phyloP scores from a whole-genome alignment of 768 basidiomycete genomes.

The Leccinum barrowsii region DNA sequence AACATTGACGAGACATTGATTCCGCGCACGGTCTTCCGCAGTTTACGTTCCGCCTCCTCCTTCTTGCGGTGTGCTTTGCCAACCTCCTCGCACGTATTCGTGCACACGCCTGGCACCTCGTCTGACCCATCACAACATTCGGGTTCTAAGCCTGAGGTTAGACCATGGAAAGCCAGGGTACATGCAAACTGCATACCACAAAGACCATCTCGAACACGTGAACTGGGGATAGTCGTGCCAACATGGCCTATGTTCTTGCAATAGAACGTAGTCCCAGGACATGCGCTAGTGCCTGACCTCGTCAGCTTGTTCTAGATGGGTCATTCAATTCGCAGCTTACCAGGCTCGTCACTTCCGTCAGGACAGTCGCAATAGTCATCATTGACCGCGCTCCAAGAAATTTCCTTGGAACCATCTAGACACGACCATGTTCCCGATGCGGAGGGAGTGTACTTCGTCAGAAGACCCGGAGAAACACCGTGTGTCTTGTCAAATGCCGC shows the following conservation, averaged over 20 bases:
- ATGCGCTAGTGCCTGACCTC: constrained; percentile 75
- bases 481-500: constrained; percentile 46
- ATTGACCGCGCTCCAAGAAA: constrained; percentile 80
- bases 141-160: constrained; percentile 51
- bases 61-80: constrained; percentile 68
- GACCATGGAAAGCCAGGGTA: neutral
- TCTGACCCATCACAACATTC: constrained; percentile 97
- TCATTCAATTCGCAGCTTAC: constrained; percentile 34
- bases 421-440: constrained; percentile 67
- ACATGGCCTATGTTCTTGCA: constrained; percentile 88
- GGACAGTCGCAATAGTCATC: constrained; percentile 94
- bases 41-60: constrained; percentile 69
- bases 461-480: constrained; percentile 55
- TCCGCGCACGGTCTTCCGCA: constrained; percentile 68
- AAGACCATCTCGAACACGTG: constrained; percentile 87
- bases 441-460: constrained; percentile 52
- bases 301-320: constrained; percentile 6
- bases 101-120: constrained; percentile 77
- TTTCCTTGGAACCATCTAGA: constrained; percentile 74
- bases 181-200: constrained; percentile 62
- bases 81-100: constrained; percentile 70
- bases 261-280: constrained; percentile 71
- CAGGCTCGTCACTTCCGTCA: constrained; percentile 96
- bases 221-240: constrained; percentile 71
- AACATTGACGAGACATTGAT: neutral